Percentiles rank a stretch among this genome's conserved stretches.
Conservation (phyloP, 768 basidiomycete species). For the Dacryopinax primogenitus region DNA sequence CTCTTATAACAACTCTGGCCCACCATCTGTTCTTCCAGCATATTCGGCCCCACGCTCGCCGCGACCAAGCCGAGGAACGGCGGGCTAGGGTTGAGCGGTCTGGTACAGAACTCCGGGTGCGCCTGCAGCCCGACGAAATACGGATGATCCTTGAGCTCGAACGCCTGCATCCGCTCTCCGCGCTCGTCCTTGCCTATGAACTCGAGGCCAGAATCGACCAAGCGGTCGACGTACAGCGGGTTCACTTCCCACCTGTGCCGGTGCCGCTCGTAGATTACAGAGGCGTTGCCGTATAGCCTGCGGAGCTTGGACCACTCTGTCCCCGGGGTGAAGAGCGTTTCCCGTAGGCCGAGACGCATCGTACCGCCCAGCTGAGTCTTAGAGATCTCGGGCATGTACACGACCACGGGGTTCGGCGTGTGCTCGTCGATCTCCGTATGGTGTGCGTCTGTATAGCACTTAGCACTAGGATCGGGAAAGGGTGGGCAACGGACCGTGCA, state of each 20-base stretch:
- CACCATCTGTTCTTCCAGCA: constrained; percentile 59
- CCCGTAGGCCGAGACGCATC: constrained; percentile 98
- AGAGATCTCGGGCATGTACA: constrained; percentile 99
- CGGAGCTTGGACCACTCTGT: constrained; percentile 65
- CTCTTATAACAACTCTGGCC: constrained; percentile 36
- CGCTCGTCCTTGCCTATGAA: constrained; percentile 87
- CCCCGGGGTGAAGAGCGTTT: constrained; percentile 70
- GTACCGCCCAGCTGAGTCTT: constrained; percentile 97
- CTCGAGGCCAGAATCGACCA: constrained; percentile 58
- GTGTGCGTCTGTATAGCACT: constrained; percentile 49
- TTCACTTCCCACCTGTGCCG: constrained; percentile 95
- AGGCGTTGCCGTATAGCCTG: constrained; percentile 68
- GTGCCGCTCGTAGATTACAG: constrained; percentile 89
- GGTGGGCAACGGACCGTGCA: constrained; percentile 39
- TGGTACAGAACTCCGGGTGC: constrained; percentile 96
- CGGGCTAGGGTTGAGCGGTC: constrained; percentile 93
- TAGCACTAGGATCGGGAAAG: background rate
- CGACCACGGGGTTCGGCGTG: constrained; percentile 56
- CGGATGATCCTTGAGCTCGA: constrained; percentile 88
- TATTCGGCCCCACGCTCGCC: constrained; percentile 46
- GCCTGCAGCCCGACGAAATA: constrained; percentile 91
- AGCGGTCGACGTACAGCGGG: constrained; percentile 62
- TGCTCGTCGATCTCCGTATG: constrained; percentile 67
- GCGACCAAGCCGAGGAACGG: constrained; percentile 94
- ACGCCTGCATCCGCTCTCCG: constrained; percentile 93